Evolutionary conservation across 2,329 filamentous ascomycete species (phyloP), one percentile per base, ranked within the genome.

Genomic region (Phyllosticta paracitricarpa): DNA sequence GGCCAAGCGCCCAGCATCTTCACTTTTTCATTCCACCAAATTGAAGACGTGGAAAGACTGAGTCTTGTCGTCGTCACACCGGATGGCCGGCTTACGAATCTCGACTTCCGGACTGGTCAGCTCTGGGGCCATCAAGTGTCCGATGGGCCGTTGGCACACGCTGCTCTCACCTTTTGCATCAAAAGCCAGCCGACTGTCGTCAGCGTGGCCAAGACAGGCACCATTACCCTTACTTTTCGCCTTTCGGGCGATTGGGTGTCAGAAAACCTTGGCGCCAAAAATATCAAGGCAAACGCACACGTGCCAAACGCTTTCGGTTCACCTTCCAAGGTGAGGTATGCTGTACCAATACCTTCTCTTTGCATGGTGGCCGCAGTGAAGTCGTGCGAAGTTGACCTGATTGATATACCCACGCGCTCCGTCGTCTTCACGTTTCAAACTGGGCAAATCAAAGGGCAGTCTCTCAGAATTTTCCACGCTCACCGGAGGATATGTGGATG

Each of bases 401-500:
- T 89, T 19, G 83, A 89, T 68, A 78, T 88, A 4, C 79, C 64
- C 68, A 80, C 75, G 59, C 81, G 76, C 63, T 78, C 72, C 9
- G 74, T 85, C 2, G 76, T 89, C n/a, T 80, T 88, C 68, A 83
- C 82, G 0, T 86, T 90, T 64, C 68, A 72, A 19, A 84, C 84
- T 0, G 80, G 84, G 48, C 75, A 76, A 1, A 83, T 89, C 69
- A 78, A 81, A 62, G 77, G 81, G 4, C 80, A 81, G 40, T 83
- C 85, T 0, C 76, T 91, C 17, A 80, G 83, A 56, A 83, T 82
- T 57, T 80, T 86, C 61, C 82, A 84, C 67, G 80, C 82, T 1
- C 74, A 75, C 54, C 79, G 75, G 61, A 77, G 78, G 56, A 76
- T 75, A 63, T 83, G 81, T 63, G 75, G 68, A 61, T 85, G 81